Base-by-base conservation (phyloP, 2,329 filamentous ascomycete species). In the Endocalyx cinctus region DNA sequence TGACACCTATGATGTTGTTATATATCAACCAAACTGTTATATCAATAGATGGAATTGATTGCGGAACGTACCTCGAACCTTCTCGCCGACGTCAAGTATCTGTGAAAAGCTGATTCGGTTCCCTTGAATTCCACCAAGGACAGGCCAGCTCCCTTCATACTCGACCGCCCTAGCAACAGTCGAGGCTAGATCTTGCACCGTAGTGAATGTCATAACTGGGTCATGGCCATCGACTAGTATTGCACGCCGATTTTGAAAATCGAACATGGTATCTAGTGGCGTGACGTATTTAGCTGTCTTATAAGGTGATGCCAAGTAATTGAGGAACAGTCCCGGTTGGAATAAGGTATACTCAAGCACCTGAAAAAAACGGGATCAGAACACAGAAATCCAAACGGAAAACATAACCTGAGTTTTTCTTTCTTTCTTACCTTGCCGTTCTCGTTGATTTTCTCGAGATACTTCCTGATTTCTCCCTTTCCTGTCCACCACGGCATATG, bases 301-400 rank as follows among this genome's bases (percentile, higher is more conserved):
- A 35, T 69, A 48, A 0, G 75, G 74, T 31, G 57, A 66, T 1
- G 69, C 70, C 20, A 77, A 58, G 53, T 78, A 78, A 48, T 79
- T 63, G 16, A 70, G 46, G 46, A 77, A 75, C 2, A 75, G 43
- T 1, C 70, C 72, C 0, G 69, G 69, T 23, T 77, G 71, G 43
- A 79, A 77, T 0, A 77, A 55, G 1, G 58, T 67, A 49, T 79
- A 79, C 38, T 79, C 71, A 5, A 79, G 56, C 4, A 72, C 57
- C 69, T 75, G 26, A 2, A 34, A 17, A 8, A 15, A 30, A 17
- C 23, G 27, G 17, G 10, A 30, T 13, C 37, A 12, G 30, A 25
- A 27, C 3, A 10, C 6, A 10, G 4, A 3, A 0, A 1, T 22
- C 15, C 7, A 19, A 4, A 13, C 4, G 3, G 17, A 22, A 5